Evolutionary conservation across 176 grass and related monocot species (phyloP).

Genomic region (Aegilops sharonensis): DNA sequence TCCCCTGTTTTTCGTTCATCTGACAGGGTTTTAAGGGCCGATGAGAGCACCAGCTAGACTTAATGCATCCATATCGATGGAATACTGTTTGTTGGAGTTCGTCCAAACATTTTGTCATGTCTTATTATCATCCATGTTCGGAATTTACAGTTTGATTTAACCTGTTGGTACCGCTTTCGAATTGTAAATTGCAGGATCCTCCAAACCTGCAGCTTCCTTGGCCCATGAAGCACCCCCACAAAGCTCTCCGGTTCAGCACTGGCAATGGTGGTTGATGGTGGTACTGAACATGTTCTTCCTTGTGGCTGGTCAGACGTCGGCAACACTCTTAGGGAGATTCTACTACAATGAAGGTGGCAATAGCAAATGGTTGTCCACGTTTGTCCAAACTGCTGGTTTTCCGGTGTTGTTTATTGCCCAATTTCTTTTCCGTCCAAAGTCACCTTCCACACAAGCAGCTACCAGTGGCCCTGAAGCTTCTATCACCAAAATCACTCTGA

Average conservation of each 20-base stretch:
- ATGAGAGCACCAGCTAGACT: background rate
- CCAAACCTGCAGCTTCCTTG: conserved; percentile 45
- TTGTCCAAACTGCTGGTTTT: conserved; percentile 72
- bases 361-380: conserved; percentile 85
- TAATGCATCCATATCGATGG: background rate
- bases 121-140: background rate
- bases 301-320: conserved; percentile 57
- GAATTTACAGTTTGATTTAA: background rate
- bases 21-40: background rate
- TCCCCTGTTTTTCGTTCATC: background rate
- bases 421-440: conserved; percentile 40
- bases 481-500: conserved; percentile 40
- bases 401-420: conserved; percentile 61
- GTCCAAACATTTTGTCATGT: background rate
- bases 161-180: background rate
- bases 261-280: conserved; percentile 68
- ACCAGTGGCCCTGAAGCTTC: conserved; percentile 29
- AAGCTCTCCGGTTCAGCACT: conserved; percentile 19
- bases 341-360: conserved; percentile 96
- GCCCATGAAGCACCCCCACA: background rate
- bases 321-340: conserved; percentile 78
- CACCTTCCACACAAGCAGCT: conserved; percentile 27
- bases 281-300: conserved; percentile 72
- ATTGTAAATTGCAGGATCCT: conserved; percentile 36
- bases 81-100: no score